These are phyloP conservation scores for Trichophyton verrucosum DNA, from an alignment of 2,329 filamentous ascomycete genomes.

Conservation along the genomic window DNA sequence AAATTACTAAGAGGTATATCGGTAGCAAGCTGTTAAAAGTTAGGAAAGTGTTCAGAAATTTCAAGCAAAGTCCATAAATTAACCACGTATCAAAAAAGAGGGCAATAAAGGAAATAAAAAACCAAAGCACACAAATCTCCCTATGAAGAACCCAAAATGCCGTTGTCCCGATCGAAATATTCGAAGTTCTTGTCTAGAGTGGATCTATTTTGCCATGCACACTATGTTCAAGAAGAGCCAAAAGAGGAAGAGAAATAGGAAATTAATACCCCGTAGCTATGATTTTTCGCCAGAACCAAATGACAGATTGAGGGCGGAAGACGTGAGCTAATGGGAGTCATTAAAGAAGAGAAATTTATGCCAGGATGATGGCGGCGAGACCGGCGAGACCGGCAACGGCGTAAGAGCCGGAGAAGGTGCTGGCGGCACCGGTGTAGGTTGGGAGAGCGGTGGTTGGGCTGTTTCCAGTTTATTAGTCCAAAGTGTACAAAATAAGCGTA, in stretches of 20 bases:
- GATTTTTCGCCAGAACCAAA: not conserved
- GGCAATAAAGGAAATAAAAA: not conserved
- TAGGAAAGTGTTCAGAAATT: not conserved
- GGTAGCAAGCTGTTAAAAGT: not conserved
- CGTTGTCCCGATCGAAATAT: not conserved
- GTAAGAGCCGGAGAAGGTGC: slow-evolving; percentile 19
- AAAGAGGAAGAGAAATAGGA: not conserved
- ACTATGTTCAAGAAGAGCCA: not conserved
- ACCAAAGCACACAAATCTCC: slow-evolving; percentile 2
- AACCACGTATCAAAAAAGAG: slow-evolving; percentile 1
- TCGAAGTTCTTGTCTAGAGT: slow-evolving; percentile 4
- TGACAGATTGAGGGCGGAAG: slow-evolving; percentile 6
- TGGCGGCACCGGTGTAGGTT: slow-evolving; percentile 22
- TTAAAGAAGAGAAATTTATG: slow-evolving; percentile 19
- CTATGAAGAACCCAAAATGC: slow-evolving; percentile 1
- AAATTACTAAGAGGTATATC: slow-evolving; percentile 1
- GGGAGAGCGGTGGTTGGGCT: slow-evolving; percentile 12
- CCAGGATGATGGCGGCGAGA: slow-evolving; percentile 20
- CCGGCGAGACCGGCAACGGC: slow-evolving; percentile 21
- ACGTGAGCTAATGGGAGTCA: slow-evolving; percentile 9
- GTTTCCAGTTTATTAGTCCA: not conserved
- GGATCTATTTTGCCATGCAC: slow-evolving; percentile 3
- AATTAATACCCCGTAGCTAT: slow-evolving; percentile 3
- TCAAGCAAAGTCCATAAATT: slow-evolving; percentile 3
- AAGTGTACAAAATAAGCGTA: not conserved